Evolutionary conservation across 2,329 filamentous ascomycete species (phyloP).

Genomic region (Celoporthe dispersa): DNA sequence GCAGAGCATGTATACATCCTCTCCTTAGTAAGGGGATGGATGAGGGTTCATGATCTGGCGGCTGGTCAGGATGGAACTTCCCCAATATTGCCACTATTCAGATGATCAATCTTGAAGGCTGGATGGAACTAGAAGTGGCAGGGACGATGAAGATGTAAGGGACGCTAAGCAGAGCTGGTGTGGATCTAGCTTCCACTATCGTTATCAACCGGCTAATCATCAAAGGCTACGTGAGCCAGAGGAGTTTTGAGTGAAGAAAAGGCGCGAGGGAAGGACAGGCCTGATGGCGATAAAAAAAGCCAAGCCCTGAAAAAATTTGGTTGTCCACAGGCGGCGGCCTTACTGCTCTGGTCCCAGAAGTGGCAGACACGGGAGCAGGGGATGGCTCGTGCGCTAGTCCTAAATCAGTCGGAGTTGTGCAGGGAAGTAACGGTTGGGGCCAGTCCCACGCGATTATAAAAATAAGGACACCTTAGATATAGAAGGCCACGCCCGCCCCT

Average conservation of each 20-base stretch:
- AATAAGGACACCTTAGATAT: slow-evolving; percentile 30
- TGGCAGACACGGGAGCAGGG: slow-evolving; percentile 29
- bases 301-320: slow-evolving; percentile 29
- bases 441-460: slow-evolving; percentile 28
- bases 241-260: background rate
- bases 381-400: slow-evolving; percentile 27
- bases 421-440: slow-evolving; percentile 25
- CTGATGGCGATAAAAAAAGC: slow-evolving; percentile 11
- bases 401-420: slow-evolving; percentile 17
- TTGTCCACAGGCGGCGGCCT: slow-evolving; percentile 3
- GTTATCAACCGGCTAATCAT: background rate
- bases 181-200: background rate
- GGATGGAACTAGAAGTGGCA: background rate
- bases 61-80: background rate
- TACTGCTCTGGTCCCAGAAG: slow-evolving; percentile 10
- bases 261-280: background rate
- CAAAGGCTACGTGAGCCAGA: background rate
- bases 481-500: slow-evolving; percentile 28
- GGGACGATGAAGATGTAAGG: slow-evolving; percentile 3
- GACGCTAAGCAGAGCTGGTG: background rate
- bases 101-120: background rate
- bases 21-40: background rate
- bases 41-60: background rate
- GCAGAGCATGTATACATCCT: background rate
- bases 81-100: background rate